Evolutionary conservation across 768 basidiomycete species (phyloP), one percentile per base, ranked within the genome.

Genomic region (Phylloporus arenicola): DNA sequence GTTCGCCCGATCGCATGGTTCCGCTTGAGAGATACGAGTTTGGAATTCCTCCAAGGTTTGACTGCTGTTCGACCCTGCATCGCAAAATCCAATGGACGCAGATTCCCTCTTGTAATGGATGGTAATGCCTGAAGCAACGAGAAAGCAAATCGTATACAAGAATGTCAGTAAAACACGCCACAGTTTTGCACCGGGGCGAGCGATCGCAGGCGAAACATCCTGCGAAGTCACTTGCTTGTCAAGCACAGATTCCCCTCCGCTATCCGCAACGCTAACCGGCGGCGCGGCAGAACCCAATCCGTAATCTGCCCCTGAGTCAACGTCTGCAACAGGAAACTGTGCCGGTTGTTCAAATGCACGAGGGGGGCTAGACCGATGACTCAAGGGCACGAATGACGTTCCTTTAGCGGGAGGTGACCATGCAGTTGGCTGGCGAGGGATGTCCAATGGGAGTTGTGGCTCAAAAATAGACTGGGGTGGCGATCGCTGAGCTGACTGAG

Each of bases 21-120:
- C 75, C 13, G 78, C 68, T 31, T 77, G 76, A n/a, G 68, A 60
- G 47, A 77, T 68, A 38, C 69, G 69, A 6, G 68, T 69, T 39
- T 76, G 73, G 17, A 82, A 57, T 13, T 65, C 69, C 50, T 80
- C 78, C 44, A 90, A 67, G 3, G 71, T 70, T 20, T 57, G 64
- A 64, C 86, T 92, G 25, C 82, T 84, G 56, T 73, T 70, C 49
- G 65, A 78, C 17, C 79, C 84, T 31, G 77, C 67, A 54, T 88
- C 81, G 61, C 90, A 92, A 67, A 81, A 92, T 5, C 91, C 90
- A 57, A 92, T 82, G 11, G 74, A 64, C 3, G 82, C 71, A 6
- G 89, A 89, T 57, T 86, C 81, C 12, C 57, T 52, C 69, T 89
- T 90, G 72, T 81, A 87, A 16, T 73, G 72, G 58, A 73, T 56